These are phyloP conservation scores for Castanopsis chinensis DNA, from an alignment of 306 rosid species.

Conservation along the genomic window DNA sequence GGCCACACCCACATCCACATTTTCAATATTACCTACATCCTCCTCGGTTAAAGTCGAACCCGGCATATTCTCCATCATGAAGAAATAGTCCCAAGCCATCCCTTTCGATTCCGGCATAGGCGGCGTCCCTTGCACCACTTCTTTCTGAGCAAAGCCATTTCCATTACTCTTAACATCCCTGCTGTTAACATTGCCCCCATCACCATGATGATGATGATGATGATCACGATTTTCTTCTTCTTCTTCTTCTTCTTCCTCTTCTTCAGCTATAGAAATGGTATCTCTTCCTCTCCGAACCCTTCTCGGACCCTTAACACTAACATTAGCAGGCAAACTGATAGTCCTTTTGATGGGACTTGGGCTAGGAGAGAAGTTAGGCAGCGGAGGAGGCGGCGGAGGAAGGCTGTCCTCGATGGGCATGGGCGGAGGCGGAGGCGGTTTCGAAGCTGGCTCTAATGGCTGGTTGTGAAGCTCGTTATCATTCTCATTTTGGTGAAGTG, in stretches of 20 bases:
- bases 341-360: conserved; percentile 51
- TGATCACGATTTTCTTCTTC: conserved; percentile 16
- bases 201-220: conserved; percentile 12
- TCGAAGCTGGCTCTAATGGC: conserved; percentile 21
- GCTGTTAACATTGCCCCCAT: not conserved
- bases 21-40: not conserved
- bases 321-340: conserved; percentile 54
- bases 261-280: conserved; percentile 51
- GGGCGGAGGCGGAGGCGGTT: conserved; percentile 60
- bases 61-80: conserved; percentile 54
- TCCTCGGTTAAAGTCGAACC: conserved; percentile 51
- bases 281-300: conserved; percentile 11
- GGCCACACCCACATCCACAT: conserved; percentile 28
- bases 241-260: conserved; percentile 24
- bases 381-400: conserved; percentile 72
- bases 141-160: not conserved
- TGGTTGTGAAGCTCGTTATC: conserved; percentile 19
- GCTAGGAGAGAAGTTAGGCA: conserved; percentile 61
- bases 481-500: conserved; percentile 2
- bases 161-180: not conserved
- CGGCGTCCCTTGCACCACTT: conserved; percentile 33
- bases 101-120: conserved; percentile 72
- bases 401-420: conserved; percentile 39
- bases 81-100: conserved; percentile 81
- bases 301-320: not conserved